Evolutionary conservation across 192 early-diverging fungal species (phyloP).

Genomic region (Allomyces javanicus): DNA sequence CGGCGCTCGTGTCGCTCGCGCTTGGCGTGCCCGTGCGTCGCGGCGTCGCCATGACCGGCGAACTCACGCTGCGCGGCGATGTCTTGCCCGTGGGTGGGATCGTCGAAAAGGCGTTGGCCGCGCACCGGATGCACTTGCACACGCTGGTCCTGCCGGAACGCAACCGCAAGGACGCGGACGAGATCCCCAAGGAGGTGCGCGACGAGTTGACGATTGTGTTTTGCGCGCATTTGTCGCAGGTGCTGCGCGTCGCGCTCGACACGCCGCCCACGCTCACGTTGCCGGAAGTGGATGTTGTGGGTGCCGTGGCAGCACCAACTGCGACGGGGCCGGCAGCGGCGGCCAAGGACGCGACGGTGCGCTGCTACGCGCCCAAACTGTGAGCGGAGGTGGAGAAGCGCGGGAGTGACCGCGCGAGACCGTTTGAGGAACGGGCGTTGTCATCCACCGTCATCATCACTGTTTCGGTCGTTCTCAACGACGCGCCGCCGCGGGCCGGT

Average conservation of each 20-base stretch:
- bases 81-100: slow-evolving; percentile 71
- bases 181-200: slow-evolving; percentile 48
- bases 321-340: too few relatives aligned
- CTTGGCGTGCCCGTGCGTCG: slow-evolving; percentile 26
- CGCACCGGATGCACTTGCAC: slow-evolving; percentile 54
- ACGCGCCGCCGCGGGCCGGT: too few relatives aligned
- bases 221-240: slow-evolving; percentile 40
- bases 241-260: slow-evolving; percentile 35
- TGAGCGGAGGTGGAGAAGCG: too few relatives aligned
- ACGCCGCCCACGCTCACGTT: not conserved
- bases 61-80: slow-evolving; percentile 61
- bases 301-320: too few relatives aligned
- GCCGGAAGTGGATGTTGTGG: too few relatives aligned
- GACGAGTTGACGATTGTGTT: slow-evolving; percentile 50
- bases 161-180: slow-evolving; percentile 49
- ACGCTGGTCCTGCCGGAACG: slow-evolving; percentile 48
- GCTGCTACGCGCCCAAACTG: too few relatives aligned
- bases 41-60: slow-evolving; percentile 64
- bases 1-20: slow-evolving; percentile 59
- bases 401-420: too few relatives aligned
- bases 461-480: too few relatives aligned
- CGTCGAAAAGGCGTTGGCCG: slow-evolving; percentile 70
- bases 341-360: too few relatives aligned
- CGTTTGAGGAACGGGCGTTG: too few relatives aligned
- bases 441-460: too few relatives aligned